Evolutionary conservation across 371 early-diverging fungal species (phyloP).

Genomic region (Saksenaea oblongispora): DNA sequence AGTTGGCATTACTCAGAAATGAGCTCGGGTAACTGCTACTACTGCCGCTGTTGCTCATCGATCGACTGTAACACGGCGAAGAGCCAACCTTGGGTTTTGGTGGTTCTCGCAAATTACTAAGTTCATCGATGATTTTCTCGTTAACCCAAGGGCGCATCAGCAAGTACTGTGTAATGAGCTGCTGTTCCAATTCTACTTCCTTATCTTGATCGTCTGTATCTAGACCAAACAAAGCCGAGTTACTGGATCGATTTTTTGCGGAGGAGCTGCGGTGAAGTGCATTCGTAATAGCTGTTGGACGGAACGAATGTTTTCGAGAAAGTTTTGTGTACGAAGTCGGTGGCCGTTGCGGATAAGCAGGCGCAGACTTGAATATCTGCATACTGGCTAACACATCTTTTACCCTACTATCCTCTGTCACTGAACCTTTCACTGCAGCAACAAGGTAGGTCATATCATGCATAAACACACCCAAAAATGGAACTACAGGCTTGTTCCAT

Average conservation of each 20-base stretch:
- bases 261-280: constrained; percentile 45
- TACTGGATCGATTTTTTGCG: constrained; percentile 25
- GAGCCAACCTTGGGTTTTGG: constrained; percentile 27
- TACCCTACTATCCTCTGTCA: constrained; percentile 49
- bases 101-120: constrained; percentile 71
- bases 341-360: constrained; percentile 55
- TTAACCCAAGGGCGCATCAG: constrained; percentile 59
- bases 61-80: constrained; percentile 16
- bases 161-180: constrained; percentile 70
- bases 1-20: constrained; percentile 23
- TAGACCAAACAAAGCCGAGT: constrained; percentile 23
- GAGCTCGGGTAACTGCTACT: constrained; percentile 16
- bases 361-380: constrained; percentile 54
- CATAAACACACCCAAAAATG: constrained; percentile 72
- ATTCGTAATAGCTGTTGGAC: constrained; percentile 41
- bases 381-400: constrained; percentile 47
- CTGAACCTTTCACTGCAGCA: constrained; percentile 55
- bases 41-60: constrained; percentile 5
- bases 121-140: constrained; percentile 76
- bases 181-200: constrained; percentile 39
- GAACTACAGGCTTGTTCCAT: constrained; percentile 57
- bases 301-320: constrained; percentile 39
- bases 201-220: constrained; percentile 30
- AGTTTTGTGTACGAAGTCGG: constrained; percentile 53
- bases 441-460: constrained; percentile 74